Conservation (phyloP, 2,329 filamentous ascomycete genomes). For the Sclerotinia borealis region DNA sequence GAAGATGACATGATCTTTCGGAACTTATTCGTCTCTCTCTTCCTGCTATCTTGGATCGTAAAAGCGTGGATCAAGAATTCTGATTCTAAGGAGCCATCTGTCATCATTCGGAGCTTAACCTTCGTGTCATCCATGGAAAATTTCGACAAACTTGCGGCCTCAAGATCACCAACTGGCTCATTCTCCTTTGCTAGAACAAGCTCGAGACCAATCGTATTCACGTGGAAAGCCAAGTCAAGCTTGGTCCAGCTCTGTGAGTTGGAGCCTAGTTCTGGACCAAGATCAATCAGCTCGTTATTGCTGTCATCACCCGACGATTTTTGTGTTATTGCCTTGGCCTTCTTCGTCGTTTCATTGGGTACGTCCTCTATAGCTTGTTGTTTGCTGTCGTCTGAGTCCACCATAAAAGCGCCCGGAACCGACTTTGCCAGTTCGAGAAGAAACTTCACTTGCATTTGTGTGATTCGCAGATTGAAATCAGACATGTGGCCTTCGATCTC, state of each 20-base stretch:
- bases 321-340: slow-evolving; percentile 22
- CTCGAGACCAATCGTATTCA: slow-evolving; percentile 82
- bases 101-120: slow-evolving; percentile 87
- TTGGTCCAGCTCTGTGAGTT: slow-evolving; percentile 78
- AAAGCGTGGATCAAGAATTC: slow-evolving; percentile 92
- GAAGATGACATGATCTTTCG: slow-evolving; percentile 96
- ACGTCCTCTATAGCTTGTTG: slow-evolving; percentile 72
- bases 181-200: slow-evolving; percentile 71
- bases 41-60: slow-evolving; percentile 88
- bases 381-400: slow-evolving; percentile 63
- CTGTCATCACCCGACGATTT: slow-evolving; percentile 28
- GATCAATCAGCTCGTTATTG: slow-evolving; percentile 42
- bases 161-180: slow-evolving; percentile 70
- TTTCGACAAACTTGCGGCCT: slow-evolving; percentile 77
- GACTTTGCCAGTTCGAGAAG: slow-evolving; percentile 81
- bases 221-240: slow-evolving; percentile 84
- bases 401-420: slow-evolving; percentile 79
- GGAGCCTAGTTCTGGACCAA: slow-evolving; percentile 65
- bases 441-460: slow-evolving; percentile 86
- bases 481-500: slow-evolving; percentile 91
- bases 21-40: slow-evolving; percentile 87
- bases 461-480: slow-evolving; percentile 82
- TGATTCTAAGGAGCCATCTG: slow-evolving; percentile 83
- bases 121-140: slow-evolving; percentile 93
- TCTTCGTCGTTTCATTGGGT: slow-evolving; percentile 41